Evolutionary conservation across 2,329 filamentous ascomycete genomes (phyloP).

Genomic region (Dactylellina haptotyla): DNA sequence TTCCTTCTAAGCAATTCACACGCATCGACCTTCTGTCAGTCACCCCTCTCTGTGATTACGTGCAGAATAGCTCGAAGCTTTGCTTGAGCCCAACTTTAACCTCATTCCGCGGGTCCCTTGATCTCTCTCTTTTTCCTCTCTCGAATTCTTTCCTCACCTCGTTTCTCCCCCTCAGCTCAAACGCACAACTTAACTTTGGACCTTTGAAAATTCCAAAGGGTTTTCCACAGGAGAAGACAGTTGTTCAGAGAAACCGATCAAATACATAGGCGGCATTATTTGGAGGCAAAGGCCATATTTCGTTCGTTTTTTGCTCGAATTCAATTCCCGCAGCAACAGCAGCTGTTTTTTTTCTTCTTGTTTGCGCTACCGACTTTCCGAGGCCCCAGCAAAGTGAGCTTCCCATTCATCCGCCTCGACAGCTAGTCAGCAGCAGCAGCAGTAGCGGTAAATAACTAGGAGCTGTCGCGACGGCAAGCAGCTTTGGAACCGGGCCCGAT

Average conservation of each 20-base stretch:
- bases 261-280: too few species aligned
- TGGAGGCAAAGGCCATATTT: constrained; percentile 27
- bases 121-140: constrained; percentile 34
- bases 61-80: constrained; percentile 42
- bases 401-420: constrained; percentile 46
- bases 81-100: constrained; percentile 41
- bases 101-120: constrained; percentile 46
- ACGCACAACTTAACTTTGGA: constrained; percentile 4
- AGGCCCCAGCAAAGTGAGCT: constrained; percentile 34
- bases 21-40: constrained; percentile 19
- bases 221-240: constrained; percentile 13
- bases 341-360: neutral
- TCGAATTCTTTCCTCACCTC: constrained; percentile 9
- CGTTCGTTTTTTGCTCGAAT: constrained; percentile 40
- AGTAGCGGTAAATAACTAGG: too few species aligned
- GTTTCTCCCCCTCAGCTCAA: constrained; percentile 25
- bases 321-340: constrained; percentile 47
- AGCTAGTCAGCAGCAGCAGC: too few species aligned
- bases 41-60: constrained; percentile 29
- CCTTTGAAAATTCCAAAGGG: constrained; percentile 5
- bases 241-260: too few species aligned
- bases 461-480: neutral
- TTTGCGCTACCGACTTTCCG: constrained; percentile 48
- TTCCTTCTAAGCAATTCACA: constrained; percentile 1
- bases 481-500: too few species aligned